Conservation (phyloP, 2,329 filamentous ascomycete genomes). For the Paraphoma chrysanthemicola region DNA sequence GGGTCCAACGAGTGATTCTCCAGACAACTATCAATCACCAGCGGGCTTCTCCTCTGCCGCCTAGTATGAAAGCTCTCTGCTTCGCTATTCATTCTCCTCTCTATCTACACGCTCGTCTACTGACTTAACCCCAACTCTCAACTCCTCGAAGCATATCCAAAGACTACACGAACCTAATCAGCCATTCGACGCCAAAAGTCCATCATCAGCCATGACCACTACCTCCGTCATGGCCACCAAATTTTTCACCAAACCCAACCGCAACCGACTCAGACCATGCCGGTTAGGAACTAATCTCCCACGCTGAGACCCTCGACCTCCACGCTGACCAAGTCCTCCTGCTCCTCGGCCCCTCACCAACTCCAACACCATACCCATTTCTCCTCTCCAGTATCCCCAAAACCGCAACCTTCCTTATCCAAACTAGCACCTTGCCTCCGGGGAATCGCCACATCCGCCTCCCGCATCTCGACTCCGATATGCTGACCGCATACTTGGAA, state of each 20-base stretch:
- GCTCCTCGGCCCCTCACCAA: slow-evolving; percentile 1
- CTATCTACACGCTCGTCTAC: no score
- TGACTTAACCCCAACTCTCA: no score
- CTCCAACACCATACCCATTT: background rate
- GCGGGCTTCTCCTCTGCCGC: no score
- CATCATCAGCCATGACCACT: no score
- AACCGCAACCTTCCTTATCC: background rate
- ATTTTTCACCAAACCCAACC: background rate
- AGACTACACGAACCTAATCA: no score
- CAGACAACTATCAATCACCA: no score
- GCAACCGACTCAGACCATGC: background rate
- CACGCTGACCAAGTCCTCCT: slow-evolving; percentile 6
- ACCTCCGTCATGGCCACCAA: background rate
- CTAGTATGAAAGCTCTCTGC: no score
- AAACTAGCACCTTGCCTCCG: background rate
- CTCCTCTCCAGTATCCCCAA: background rate
- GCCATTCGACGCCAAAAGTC: no score
- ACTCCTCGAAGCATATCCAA: no score
- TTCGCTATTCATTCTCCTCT: no score
- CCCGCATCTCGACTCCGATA: background rate
- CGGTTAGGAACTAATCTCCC: slow-evolving; percentile 4
- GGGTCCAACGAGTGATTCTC: no score
- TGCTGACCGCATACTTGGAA: background rate
- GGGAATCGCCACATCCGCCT: background rate
- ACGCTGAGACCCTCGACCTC: background rate